Percentiles rank a stretch among this genome's conserved stretches.
Conservation (phyloP, 352 stramenopile species). For the Pythium plurisporium region DNA sequence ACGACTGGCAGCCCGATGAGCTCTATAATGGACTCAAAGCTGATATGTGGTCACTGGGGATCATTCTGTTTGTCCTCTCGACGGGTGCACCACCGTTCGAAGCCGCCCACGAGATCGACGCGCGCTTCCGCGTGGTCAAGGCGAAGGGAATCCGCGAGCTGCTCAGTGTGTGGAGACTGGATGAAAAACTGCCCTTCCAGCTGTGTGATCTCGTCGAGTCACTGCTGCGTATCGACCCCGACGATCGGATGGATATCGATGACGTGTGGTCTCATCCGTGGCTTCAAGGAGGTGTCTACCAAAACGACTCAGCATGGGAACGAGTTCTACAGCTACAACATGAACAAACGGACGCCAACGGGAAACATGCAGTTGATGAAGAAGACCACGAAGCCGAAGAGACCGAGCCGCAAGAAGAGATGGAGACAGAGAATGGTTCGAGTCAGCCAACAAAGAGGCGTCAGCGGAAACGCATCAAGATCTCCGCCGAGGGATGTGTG, state of each 20-base stretch:
- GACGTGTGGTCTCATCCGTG: conserved; percentile 39
- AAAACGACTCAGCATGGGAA: neutral
- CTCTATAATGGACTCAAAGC: conserved; percentile 44
- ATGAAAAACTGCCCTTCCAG: conserved; percentile 26
- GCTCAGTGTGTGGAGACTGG: conserved; percentile 35
- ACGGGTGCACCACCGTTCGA: conserved; percentile 52
- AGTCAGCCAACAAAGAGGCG: neutral
- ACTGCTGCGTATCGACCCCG: conserved; percentile 36
- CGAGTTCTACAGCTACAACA: too few species aligned
- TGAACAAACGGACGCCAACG: neutral
- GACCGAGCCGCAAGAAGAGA: conserved; percentile 28
- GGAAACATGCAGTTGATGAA: neutral
- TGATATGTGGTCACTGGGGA: conserved; percentile 63
- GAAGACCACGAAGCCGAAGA: too few species aligned
- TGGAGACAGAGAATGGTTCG: conserved; percentile 4
- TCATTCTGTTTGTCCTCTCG: conserved; percentile 60
- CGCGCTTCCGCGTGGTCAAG: conserved; percentile 48
- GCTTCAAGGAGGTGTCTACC: conserved; percentile 19
- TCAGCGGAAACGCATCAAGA: conserved; percentile 25
- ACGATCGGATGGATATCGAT: conserved; percentile 30
- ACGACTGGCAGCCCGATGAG: conserved; percentile 15
- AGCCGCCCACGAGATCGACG: conserved; percentile 35
- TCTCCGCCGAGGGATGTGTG: conserved; percentile 4
- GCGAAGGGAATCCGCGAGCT: conserved; percentile 32
- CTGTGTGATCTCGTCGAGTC: conserved; percentile 31